A percentile compares a stretch with the other conserved stretches of the same genome.
phyloP scores from a whole-genome alignment of 257 asterid species.

The Solanum tarijense region DNA sequence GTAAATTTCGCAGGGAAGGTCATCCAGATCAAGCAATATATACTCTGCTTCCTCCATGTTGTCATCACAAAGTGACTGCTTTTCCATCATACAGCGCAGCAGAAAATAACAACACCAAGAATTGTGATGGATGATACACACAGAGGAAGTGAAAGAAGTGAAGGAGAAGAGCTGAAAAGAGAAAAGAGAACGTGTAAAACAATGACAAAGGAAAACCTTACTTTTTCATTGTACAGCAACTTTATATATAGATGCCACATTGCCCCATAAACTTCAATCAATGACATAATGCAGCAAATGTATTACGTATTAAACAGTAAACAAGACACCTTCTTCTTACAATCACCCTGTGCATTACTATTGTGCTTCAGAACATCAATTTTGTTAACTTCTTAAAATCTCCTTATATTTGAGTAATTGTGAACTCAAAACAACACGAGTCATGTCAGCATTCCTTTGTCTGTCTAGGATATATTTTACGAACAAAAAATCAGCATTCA shows the following conservation, averaged over 20 bases:
- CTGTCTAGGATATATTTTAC: background rate
- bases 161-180: background rate
- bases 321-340: no score
- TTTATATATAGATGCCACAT: background rate
- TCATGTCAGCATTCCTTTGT: background rate
- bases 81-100: background rate
- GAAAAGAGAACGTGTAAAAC: background rate
- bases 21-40: conserved; percentile 57
- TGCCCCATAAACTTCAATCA: background rate
- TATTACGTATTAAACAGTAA: background rate
- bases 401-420: background rate
- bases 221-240: background rate
- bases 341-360: background rate
- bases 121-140: background rate
- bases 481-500: background rate
- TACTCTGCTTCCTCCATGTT: conserved; percentile 36
- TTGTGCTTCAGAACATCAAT: background rate
- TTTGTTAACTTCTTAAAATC: background rate
- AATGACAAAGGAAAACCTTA: background rate
- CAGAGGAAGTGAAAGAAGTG: background rate
- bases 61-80: background rate
- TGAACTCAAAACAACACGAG: background rate
- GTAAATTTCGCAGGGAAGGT: conserved; percentile 25
- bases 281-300: background rate
- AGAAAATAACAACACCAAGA: background rate